Evolutionary conservation across 179 eudicot species (phyloP).

Genomic region (Heliamphora pulchella): DNA sequence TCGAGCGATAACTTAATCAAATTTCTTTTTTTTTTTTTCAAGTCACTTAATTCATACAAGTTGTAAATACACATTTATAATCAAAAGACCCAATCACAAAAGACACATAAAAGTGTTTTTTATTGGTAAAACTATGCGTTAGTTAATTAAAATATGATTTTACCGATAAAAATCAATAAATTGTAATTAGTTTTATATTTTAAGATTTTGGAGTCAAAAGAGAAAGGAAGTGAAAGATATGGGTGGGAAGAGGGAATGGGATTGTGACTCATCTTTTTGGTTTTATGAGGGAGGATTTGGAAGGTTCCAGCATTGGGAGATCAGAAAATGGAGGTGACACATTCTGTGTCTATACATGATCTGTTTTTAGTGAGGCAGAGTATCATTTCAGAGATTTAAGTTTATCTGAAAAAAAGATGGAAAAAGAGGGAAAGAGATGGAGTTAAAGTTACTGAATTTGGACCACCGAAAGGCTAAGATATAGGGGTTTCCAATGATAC

Average conservation of each 20-base stretch:
- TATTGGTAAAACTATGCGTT: too few relatives aligned
- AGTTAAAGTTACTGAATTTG: slow-evolving; percentile 18
- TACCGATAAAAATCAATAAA: too few relatives aligned
- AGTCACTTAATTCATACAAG: too few relatives aligned
- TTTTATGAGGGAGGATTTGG: neutral
- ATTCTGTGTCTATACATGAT: neutral
- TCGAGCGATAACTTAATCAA: too few relatives aligned
- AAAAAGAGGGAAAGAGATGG: neutral
- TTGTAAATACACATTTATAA: too few relatives aligned
- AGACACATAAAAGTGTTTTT: too few relatives aligned
- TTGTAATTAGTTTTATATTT: neutral
- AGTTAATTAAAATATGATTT: too few relatives aligned
- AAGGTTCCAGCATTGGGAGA: neutral
- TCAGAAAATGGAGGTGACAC: neutral
- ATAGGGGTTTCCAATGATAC: slow-evolving; percentile 15
- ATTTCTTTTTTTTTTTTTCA: too few relatives aligned
- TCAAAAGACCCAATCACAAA: too few relatives aligned
- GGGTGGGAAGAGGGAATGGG: slow-evolving; percentile 9
- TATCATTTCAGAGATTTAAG: slow-evolving; percentile 7
- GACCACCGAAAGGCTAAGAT: slow-evolving; percentile 35
- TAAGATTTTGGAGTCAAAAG: slow-evolving; percentile 18
- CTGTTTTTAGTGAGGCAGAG: slow-evolving; percentile 15
- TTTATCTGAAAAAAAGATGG: neutral
- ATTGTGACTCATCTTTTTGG: slow-evolving; percentile 18
- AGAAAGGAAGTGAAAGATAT: slow-evolving; percentile 10